Evolutionary conservation across 148 eudicot genomes (phyloP).

Genomic region (Rhododendron kiyosumense): DNA sequence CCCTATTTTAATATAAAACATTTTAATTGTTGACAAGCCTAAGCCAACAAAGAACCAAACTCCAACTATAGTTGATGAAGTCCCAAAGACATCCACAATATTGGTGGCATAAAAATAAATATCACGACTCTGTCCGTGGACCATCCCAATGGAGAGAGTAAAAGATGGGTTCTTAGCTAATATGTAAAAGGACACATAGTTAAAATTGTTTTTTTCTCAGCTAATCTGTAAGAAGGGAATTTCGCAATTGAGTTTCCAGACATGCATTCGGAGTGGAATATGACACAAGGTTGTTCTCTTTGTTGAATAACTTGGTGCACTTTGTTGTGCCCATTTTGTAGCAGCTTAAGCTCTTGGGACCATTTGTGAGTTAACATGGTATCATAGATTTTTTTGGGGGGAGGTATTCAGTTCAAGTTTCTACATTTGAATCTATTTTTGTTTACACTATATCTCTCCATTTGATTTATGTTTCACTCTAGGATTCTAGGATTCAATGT

Average conservation of each 20-base stretch:
- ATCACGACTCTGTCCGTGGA: not conserved
- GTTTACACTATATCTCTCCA: not conserved
- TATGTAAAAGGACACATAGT: not conserved
- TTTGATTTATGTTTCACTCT: not conserved
- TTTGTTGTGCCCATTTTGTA: not conserved
- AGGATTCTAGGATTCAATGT: not conserved
- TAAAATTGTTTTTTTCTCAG: not conserved
- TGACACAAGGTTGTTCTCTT: not conserved
- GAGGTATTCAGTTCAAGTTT: not conserved
- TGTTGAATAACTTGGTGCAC: not conserved
- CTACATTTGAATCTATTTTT: not conserved
- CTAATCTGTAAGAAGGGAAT: not conserved
- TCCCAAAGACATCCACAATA: not conserved
- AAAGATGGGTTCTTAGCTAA: not conserved
- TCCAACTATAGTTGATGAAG: not conserved
- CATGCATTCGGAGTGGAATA: not conserved
- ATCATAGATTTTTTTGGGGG: not conserved
- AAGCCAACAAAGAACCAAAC: conserved; percentile 11
- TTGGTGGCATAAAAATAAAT: not conserved
- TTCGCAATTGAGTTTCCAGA: not conserved
- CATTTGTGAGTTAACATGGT: not conserved
- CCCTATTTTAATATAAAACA: conserved; percentile 56
- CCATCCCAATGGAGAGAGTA: not conserved
- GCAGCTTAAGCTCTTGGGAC: not conserved
- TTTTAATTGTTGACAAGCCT: conserved; percentile 21